Percentiles rank a stretch among this genome's conserved stretches.
phyloP scores from a whole-genome alignment of 805 yeast species.

The Candida suzukii region DNA sequence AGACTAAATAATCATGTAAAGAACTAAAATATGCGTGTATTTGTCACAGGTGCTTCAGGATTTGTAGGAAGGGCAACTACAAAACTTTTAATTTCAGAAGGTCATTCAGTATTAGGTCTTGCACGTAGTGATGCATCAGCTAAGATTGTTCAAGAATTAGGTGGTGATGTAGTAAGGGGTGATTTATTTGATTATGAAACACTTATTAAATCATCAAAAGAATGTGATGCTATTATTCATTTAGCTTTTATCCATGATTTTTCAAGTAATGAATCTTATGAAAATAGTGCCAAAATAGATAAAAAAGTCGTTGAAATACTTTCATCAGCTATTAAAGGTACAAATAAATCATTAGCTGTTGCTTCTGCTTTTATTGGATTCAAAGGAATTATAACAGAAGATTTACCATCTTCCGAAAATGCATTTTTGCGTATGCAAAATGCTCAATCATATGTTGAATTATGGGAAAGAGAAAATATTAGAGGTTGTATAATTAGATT shows the following conservation, averaged over 20 bases:
- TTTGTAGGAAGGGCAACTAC: slow-evolving; percentile 5
- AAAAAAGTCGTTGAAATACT: slow-evolving; percentile 22
- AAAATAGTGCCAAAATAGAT: slow-evolving; percentile 12
- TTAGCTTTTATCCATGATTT: slow-evolving; percentile 29
- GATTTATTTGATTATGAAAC: slow-evolving; percentile 20
- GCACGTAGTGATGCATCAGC: slow-evolving; percentile 27
- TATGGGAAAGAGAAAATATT: slow-evolving; percentile 18
- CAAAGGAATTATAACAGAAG: not conserved
- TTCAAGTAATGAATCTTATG: slow-evolving; percentile 10
- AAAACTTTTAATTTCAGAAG: slow-evolving; percentile 14
- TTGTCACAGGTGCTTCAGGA: not conserved
- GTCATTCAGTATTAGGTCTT: slow-evolving; percentile 23
- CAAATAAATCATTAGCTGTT: slow-evolving; percentile 21
- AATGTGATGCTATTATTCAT: slow-evolving; percentile 31
- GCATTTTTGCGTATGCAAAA: not conserved
- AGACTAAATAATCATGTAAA: no score
- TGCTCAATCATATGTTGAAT: slow-evolving; percentile 4
- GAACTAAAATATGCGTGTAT: not conserved
- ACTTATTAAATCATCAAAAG: slow-evolving; percentile 20
- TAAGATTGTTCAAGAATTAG: slow-evolving; percentile 16
- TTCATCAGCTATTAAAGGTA: slow-evolving; percentile 20
- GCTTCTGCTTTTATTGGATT: slow-evolving; percentile 16
- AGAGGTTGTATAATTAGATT: slow-evolving; percentile 20
- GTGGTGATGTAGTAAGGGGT: slow-evolving; percentile 20
- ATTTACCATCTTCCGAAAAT: slow-evolving; percentile 2